Evolutionary conservation across 1,284 basidiomycete species (phyloP), one percentile per base, ranked within the genome.

Genomic region (Malassezia sp.): DNA sequence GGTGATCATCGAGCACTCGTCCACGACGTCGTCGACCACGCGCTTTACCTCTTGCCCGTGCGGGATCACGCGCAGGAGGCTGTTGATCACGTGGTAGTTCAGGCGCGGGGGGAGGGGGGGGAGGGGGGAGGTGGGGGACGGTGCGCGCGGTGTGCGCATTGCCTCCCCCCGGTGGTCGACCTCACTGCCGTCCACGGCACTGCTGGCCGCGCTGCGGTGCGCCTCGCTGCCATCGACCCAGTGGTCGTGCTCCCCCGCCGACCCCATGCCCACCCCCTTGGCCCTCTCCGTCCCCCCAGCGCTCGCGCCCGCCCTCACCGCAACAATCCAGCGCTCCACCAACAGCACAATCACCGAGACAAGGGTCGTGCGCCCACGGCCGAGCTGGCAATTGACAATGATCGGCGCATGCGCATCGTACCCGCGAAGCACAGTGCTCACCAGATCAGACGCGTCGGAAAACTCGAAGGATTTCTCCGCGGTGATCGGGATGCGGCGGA

Each of bases 301-400:
- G n/a, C n/a, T n/a, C n/a, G n/a, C n/a, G 6, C 12, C 15, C 6
- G 23, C 24, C 11, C 26, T 18, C 37, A 27, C 15, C 12, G 14
- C 22, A 12, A 12, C 18, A 9, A 49, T 33, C 47, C 47, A 49
- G 29, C 41, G 47, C 34, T 43, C 36, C 14, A 49, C 39, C 32
- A 99, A 76, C 21, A 88, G 74, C 34, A 96, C 75, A 45, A 95
- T 80, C 38, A 90, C 84, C 5, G 89, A 84, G 14, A 88, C 82
- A 53, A 90, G 74, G 0, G 90, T 93, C 53, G 85, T 89, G 59
- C 93, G 77, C n/a, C 91, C 91, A 26, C 88, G 76, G 3, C 91
- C 91, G 3, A 99, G 79, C 71, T 99, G 93, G 64, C 90, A 93
- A 67, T 97, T 99, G 42, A 97, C 79, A 20, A 99, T 82, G 52